Conservation (phyloP, 2,329 filamentous ascomycete species). For the Scedosporium aurantiacum region DNA sequence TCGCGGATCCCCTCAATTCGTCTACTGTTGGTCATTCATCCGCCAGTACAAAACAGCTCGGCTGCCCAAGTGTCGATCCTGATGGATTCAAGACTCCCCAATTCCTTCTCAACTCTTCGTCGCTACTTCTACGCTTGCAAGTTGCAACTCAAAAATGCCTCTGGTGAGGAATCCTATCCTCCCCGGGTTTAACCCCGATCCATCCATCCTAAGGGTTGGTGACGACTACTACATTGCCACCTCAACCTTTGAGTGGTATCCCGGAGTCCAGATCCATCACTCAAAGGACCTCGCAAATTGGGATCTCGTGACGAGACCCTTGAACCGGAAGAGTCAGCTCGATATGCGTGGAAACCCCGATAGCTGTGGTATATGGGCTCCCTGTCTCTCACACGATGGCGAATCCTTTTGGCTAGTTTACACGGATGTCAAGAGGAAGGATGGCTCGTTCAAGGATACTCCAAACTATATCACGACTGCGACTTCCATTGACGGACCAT, state of each 20-base stretch:
- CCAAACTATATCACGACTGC: conserved; percentile 53
- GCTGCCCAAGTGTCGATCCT: background rate
- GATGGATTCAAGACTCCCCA: no score
- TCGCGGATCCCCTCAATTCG: background rate
- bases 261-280: conserved; percentile 44
- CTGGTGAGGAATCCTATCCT: conserved; percentile 42
- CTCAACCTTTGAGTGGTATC: conserved; percentile 45
- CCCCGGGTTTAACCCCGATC: conserved; percentile 45
- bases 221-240: conserved; percentile 45
- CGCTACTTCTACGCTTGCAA: background rate
- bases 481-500: conserved; percentile 42
- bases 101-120: background rate
- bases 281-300: conserved; percentile 43
- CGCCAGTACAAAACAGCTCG: background rate
- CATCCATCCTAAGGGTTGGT: conserved; percentile 40
- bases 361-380: conserved; percentile 53
- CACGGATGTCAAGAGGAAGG: conserved; percentile 56
- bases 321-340: conserved; percentile 37
- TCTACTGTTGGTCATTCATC: background rate
- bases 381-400: conserved; percentile 51
- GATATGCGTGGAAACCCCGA: conserved; percentile 50
- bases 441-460: conserved; percentile 53
- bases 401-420: conserved; percentile 52
- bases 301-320: conserved; percentile 33
- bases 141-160: conserved; percentile 27